Percentiles rank a stretch among this genome's conserved stretches.
These are phyloP conservation scores for Ophiostoma ulmi DNA, from an alignment of 2,329 filamentous ascomycete genomes.

Conservation along the genomic window DNA sequence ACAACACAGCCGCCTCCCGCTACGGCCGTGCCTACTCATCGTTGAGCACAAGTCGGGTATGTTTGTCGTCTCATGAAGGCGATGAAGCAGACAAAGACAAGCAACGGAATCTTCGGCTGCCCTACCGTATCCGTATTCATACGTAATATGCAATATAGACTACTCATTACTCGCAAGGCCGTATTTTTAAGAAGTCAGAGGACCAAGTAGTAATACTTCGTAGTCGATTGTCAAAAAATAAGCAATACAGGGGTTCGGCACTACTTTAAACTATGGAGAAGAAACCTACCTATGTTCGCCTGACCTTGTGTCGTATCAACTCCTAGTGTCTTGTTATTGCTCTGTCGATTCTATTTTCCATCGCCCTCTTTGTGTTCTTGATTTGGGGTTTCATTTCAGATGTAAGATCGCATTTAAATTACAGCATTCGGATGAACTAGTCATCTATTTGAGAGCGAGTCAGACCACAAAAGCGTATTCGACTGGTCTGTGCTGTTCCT, in stretches of 20 bases:
- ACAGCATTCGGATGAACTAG: background rate
- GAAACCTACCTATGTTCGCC: background rate
- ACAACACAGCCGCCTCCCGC: constrained; percentile 2
- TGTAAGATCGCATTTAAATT: background rate
- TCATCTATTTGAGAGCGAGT: background rate
- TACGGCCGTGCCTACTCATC: background rate
- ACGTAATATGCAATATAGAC: background rate
- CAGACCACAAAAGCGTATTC: too few relatives aligned
- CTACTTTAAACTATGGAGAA: constrained; percentile 10
- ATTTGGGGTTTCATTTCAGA: background rate
- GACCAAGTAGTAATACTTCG: background rate
- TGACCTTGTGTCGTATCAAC: background rate
- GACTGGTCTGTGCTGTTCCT: too few relatives aligned
- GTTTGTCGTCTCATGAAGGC: background rate
- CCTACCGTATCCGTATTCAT: background rate
- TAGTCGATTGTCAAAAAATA: background rate
- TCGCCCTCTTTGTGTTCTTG: too few relatives aligned
- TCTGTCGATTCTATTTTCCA: background rate
- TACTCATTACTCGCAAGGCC: background rate
- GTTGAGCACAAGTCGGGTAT: background rate
- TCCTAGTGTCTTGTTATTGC: background rate
- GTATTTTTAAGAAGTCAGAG: background rate
- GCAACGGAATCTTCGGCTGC: constrained; percentile 7
- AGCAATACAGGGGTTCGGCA: constrained; percentile 5
- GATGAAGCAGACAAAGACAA: background rate